These are phyloP conservation scores for Ogataea siamensis DNA, from an alignment of 805 yeast genomes.

Conservation along the genomic window DNA sequence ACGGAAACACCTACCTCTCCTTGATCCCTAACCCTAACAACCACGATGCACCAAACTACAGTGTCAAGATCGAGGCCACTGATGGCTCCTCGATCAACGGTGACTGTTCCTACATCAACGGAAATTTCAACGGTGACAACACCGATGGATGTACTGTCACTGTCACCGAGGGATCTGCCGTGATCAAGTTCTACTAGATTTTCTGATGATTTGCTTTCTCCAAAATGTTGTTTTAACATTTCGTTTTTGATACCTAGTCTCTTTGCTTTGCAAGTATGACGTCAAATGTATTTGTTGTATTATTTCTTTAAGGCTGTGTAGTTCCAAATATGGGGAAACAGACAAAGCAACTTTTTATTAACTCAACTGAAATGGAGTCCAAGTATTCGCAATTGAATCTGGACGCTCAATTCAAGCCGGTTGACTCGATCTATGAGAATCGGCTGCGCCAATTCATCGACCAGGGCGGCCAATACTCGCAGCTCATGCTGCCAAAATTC, in stretches of 20 bases:
- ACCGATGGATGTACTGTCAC: slow-evolving; percentile 79
- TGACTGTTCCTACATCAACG: slow-evolving; percentile 42
- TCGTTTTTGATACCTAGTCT: slow-evolving; percentile 12
- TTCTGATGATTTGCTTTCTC: slow-evolving; percentile 1
- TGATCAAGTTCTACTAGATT: slow-evolving; percentile 31
- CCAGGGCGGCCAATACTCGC: slow-evolving; percentile 67
- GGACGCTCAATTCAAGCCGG: slow-evolving; percentile 70
- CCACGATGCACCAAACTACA: slow-evolving; percentile 54
- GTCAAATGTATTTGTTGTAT: not conserved
- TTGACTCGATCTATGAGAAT: slow-evolving; percentile 68
- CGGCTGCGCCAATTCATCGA: slow-evolving; percentile 75
- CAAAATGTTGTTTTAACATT: slow-evolving; percentile 3
- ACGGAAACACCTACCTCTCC: slow-evolving; percentile 76
- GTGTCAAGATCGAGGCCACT: slow-evolving; percentile 43
- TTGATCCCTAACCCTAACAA: slow-evolving; percentile 96
- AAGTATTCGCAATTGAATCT: slow-evolving; percentile 42
- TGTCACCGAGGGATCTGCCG: slow-evolving; percentile 36
- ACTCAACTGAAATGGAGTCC: slow-evolving; percentile 6
- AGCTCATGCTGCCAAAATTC: slow-evolving; percentile 77
- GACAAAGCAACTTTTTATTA: slow-evolving; percentile 5
- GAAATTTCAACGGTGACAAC: slow-evolving; percentile 51
- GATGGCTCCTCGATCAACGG: slow-evolving; percentile 39
- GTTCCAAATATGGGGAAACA: slow-evolving; percentile 3
- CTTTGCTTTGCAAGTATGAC: slow-evolving; percentile 4
- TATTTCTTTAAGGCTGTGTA: too few relatives aligned